Conservation (phyloP, 805 yeast genomes). For the Pichia sporocuriosa region DNA sequence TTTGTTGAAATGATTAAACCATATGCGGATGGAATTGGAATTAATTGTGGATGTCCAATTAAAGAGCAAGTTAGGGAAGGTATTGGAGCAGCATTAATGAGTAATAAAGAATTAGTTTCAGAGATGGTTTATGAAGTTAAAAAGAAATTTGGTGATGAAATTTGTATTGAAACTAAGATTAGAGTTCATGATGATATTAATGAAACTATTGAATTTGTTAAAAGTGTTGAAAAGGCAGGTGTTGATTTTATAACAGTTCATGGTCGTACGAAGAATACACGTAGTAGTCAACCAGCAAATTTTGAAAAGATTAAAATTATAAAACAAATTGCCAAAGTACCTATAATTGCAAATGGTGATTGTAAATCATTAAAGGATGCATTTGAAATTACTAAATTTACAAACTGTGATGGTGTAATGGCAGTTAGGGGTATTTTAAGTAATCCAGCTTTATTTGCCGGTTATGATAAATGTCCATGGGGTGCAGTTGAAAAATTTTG, state of each 20-base stretch:
- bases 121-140: slow-evolving; percentile 82
- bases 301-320: slow-evolving; percentile 71
- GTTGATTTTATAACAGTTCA: slow-evolving; percentile 93
- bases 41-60: slow-evolving; percentile 97
- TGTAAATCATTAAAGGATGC: slow-evolving; percentile 67
- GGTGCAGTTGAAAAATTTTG: slow-evolving; percentile 78
- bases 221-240: slow-evolving; percentile 73
- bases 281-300: slow-evolving; percentile 80
- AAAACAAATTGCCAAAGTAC: slow-evolving; percentile 51
- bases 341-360: slow-evolving; percentile 98
- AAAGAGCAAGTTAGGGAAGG: slow-evolving; percentile 93
- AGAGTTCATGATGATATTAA: slow-evolving; percentile 73
- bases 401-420: slow-evolving; percentile 92
- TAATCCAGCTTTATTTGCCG: slow-evolving; percentile 86
- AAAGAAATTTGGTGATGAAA: slow-evolving; percentile 55
- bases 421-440: slow-evolving; percentile 82
- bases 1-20: slow-evolving; percentile 89
- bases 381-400: slow-evolving; percentile 48
- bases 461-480: slow-evolving; percentile 77
- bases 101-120: slow-evolving; percentile 71
- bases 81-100: slow-evolving; percentile 93
- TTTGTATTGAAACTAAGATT: slow-evolving; percentile 88
- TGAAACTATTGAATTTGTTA: slow-evolving; percentile 68
- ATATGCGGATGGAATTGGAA: slow-evolving; percentile 86
- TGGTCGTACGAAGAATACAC: slow-evolving; percentile 79